Evolutionary conservation across 192 early-diverging fungal genomes (phyloP).

Genomic region (Thamnidium elegans): DNA sequence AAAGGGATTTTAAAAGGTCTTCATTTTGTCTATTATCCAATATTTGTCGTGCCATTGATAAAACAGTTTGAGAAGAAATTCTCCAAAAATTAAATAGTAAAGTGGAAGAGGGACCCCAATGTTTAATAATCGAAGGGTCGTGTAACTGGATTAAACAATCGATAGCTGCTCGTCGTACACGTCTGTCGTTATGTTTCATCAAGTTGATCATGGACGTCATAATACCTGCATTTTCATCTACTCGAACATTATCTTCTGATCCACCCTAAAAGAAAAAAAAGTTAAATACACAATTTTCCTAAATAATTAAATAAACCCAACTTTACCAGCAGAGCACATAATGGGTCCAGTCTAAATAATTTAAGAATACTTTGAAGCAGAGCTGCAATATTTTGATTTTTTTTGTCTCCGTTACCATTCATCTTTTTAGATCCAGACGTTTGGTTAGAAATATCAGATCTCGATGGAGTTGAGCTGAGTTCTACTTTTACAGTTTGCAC

Average conservation of each 20-base stretch:
- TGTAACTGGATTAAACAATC: conserved; percentile 70
- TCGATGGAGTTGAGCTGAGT: conserved; percentile 46
- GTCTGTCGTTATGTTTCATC: conserved; percentile 11
- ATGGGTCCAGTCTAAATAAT: conserved; percentile 44
- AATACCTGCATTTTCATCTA: conserved; percentile 65
- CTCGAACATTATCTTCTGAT: conserved; percentile 26
- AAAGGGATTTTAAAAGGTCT: conserved; percentile 51
- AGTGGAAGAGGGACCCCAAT: conserved; percentile 74
- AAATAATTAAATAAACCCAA: neutral
- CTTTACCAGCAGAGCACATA: conserved; percentile 63
- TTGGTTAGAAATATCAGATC: conserved; percentile 3
- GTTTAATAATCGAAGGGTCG: conserved; percentile 56
- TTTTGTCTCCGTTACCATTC: neutral
- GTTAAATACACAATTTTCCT: neutral
- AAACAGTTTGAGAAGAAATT: conserved; percentile 41
- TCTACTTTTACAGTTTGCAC: conserved; percentile 38
- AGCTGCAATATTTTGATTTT: neutral
- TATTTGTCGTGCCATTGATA: conserved; percentile 56
- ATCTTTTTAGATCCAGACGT: conserved; percentile 26
- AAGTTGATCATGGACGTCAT: conserved; percentile 60
- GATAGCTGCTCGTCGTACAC: conserved; percentile 39
- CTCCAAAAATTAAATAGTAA: conserved; percentile 72
- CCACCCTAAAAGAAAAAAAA: conserved; percentile 9
- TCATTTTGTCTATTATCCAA: conserved; percentile 65
- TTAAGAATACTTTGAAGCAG: conserved; percentile 13